Base-by-base conservation (phyloP, 2,329 filamentous ascomycete genomes). In the Blastomyces silverae region DNA sequence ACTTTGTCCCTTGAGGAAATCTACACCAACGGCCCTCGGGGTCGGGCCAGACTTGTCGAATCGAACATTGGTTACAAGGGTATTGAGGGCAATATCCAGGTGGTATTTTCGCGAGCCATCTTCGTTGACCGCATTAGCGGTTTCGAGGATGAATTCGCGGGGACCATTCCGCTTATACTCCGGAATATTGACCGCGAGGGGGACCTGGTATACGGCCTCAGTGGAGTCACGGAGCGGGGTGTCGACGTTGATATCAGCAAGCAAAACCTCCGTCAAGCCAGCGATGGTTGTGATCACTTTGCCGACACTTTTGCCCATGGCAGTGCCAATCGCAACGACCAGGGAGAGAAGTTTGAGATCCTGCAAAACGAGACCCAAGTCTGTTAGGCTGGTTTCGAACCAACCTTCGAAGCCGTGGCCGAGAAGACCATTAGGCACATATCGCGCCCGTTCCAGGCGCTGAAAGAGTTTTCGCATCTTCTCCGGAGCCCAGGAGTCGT, bases 341-440 rank as follows among this genome's bases (percentile, higher is more conserved):
- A 85, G 67, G 59, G 80, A 83, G 28, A 85, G 71, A 4, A 87
- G 77, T 71, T 85, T 80, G 0, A 77, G 74, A 66, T 88, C 85
- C 20, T 77, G 71, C 1, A 82, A 72, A 1, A 84, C 80, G 37
- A 87, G 77, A 17, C 74, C 78, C 55, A 86, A 73, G 8, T 82
- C 80, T 0, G 84, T 80, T 5, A 79, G 74, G 59, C 80, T 79
- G 0, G 82, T 85, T 34, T 74, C 73, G 22, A 86, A 77, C 85
- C 84, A 87, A 31, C 85, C 85, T 39, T 80, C 70, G 67, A 79
- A 83, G 15, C 85, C 85, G 69, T 88, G 85, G 5, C 84, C 84
- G 28, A 52, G 55, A 61, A 71, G 66, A 50, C 64, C 76, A 64
- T 66, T 77, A 64, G 70, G 77, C 1, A 84, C 73, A 71, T 86